A percentile compares a stretch with the other conserved stretches of the same genome.
Conservation (phyloP, 1,139 yeast species). For the Yamadazyma buinensis region DNA sequence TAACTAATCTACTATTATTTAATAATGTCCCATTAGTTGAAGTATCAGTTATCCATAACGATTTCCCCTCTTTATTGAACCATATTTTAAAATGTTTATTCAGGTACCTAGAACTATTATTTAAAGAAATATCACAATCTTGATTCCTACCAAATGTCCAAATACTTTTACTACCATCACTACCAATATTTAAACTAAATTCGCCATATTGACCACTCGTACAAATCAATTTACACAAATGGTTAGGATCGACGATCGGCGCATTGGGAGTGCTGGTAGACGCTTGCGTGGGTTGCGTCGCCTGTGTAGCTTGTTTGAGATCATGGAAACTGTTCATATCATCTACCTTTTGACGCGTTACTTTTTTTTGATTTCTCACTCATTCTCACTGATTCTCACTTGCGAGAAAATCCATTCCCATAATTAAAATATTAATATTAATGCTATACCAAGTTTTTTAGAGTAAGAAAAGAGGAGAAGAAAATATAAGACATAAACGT, state of each 20-base stretch:
- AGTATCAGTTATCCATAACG: slow-evolving; percentile 62
- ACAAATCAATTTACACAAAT: slow-evolving; percentile 54
- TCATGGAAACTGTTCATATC: slow-evolving; percentile 27
- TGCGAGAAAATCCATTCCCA: too few relatives aligned
- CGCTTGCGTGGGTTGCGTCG: slow-evolving; percentile 65
- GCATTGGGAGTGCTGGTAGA: slow-evolving; percentile 33
- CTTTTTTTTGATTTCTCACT: slow-evolving; percentile 1
- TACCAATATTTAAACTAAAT: slow-evolving; percentile 37
- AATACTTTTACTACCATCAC: slow-evolving; percentile 29
- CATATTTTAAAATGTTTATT: slow-evolving; percentile 75
- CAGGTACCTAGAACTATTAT: slow-evolving; percentile 66
- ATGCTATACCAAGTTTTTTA: too few relatives aligned
- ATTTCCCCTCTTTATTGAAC: slow-evolving; percentile 50
- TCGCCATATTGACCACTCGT: slow-evolving; percentile 58
- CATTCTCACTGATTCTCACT: too few relatives aligned
- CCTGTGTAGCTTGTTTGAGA: slow-evolving; percentile 40
- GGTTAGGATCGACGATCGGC: slow-evolving; percentile 23
- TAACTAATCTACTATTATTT: slow-evolving; percentile 68
- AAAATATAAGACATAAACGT: too few relatives aligned
- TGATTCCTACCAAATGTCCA: slow-evolving; percentile 81
- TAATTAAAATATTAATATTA: too few relatives aligned
- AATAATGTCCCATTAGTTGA: slow-evolving; percentile 91
- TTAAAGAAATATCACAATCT: slow-evolving; percentile 61
- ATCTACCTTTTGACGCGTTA: slow-evolving; percentile 1
- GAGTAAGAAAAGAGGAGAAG: too few relatives aligned